Base-by-base conservation (phyloP, 192 early-diverging fungal genomes). In the Backusella morwellensis region DNA sequence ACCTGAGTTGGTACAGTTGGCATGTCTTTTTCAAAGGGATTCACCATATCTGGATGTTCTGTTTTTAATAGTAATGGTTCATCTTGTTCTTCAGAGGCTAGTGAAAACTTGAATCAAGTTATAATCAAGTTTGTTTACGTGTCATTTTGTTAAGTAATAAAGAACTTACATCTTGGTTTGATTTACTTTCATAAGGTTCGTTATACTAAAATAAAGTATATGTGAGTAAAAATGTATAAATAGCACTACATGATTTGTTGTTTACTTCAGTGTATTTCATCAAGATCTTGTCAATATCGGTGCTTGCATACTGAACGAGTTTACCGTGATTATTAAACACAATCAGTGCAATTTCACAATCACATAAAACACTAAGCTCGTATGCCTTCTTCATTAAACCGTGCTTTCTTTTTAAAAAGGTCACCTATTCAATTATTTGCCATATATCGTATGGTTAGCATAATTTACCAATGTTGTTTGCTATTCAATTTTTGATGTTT, bases 341-440 rank as follows among this genome's bases (percentile, higher is more conserved):
- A 70, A 99, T 93, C 17, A 99, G 86, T 6, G 93, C 96, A 44
- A 99, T 95, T 81, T 99, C 95, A 87, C 95, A 96, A 81, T 94
- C 95, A 88, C 97, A 99, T 3, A 99, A 86, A 5, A 98, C 95
- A 73, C 91, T 92, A 32, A 99, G 89, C 81, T 99, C 97, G 83
- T 96, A 95, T 0, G 97, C 97, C 84, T 99, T 99, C 82, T 99
- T 99, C 91, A 98, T 94, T 73, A 99, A 87, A 8, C 97, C 97
- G 41, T 91, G 91, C 82, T 97, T 97, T 77, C 97, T 89, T 85
- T 99, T 99, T 66, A 94, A 86, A 84, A 99, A 98, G 1, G 97
- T 99, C 44, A 93, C 93, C 94, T 95, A 8, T 35, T 15, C 38
- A 40, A 40, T 40, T 11, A 40, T 6, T 34, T 3, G 36, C 12